Conservation (phyloP, 345 rosid genomes). For the Rhodamnia rubescens region DNA sequence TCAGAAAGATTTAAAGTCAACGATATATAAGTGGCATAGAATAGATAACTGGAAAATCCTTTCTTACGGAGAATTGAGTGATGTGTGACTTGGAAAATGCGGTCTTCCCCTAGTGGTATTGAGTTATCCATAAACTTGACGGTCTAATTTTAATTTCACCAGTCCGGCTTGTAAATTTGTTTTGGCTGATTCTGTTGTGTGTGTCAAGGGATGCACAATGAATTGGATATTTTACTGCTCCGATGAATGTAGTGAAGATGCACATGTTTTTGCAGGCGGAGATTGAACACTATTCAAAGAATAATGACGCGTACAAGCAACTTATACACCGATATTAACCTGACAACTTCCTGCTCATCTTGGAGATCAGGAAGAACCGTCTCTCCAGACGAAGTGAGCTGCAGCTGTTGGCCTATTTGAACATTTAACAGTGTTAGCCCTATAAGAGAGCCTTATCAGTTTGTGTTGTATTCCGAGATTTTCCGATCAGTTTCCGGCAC, state of each 20-base stretch:
- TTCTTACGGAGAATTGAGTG: not conserved
- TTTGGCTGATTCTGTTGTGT: not conserved
- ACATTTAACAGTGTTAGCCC: not conserved
- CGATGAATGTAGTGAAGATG: not conserved
- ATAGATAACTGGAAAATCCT: not conserved
- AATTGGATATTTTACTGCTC: not conserved
- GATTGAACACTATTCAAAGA: slow-evolving; percentile 43
- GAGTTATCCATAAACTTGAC: not conserved
- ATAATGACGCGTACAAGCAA: slow-evolving; percentile 59
- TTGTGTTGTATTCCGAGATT: not conserved
- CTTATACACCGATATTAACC: slow-evolving; percentile 68
- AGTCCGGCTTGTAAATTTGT: not conserved
- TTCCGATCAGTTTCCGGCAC: not conserved
- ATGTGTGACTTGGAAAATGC: not conserved
- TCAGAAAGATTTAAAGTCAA: not conserved
- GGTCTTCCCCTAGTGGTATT: not conserved
- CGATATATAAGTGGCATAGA: not conserved
- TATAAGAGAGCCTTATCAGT: not conserved
- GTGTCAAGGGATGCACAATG: not conserved
- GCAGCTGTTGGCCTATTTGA: not conserved
- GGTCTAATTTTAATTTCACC: not conserved
- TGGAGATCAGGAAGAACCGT: not conserved
- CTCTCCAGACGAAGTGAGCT: not conserved
- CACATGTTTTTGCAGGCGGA: slow-evolving; percentile 31
- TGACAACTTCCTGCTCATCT: not conserved